A percentile compares a stretch with the other conserved stretches of the same genome.
These are phyloP conservation scores for Sphaceloma murrayae DNA, from an alignment of 2,329 filamentous ascomycete species.

Conservation along the genomic window DNA sequence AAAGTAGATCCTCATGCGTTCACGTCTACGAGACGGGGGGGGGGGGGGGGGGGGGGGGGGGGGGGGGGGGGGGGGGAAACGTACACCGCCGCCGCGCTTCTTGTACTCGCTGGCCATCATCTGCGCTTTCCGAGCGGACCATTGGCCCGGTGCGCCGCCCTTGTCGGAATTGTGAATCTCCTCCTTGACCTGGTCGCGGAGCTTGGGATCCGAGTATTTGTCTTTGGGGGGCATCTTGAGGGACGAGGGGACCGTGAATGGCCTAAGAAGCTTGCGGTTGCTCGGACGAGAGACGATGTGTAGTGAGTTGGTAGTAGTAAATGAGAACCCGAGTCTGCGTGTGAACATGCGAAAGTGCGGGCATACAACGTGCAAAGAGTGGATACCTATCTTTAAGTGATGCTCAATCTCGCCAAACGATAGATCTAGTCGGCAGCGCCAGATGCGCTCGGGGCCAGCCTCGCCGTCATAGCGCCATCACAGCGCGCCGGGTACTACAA, in stretches of 20 bases:
- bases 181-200: constrained; percentile 39
- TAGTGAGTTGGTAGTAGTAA: no score
- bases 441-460: neutral
- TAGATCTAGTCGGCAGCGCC: neutral
- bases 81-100: constrained; percentile 34
- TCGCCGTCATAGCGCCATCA: constrained; percentile 6
- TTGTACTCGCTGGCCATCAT: constrained; percentile 29
- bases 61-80: neutral
- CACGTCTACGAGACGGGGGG: no score
- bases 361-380: no score
- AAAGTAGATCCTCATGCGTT: no score
- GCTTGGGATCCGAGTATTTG: constrained; percentile 40
- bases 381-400: constrained; percentile 6
- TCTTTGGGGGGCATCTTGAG: constrained; percentile 37
- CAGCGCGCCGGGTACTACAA: no score
- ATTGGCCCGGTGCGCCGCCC: constrained; percentile 41
- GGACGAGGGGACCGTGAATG: neutral
- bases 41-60: no score
- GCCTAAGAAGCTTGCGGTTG: neutral
- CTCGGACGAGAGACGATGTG: no score
- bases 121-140: constrained; percentile 39
- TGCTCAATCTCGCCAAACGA: no score
- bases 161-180: constrained; percentile 39
- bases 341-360: no score
- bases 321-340: no score